Conservation (phyloP, 139 green algal genomes). For the Picochlorum sp. region DNA sequence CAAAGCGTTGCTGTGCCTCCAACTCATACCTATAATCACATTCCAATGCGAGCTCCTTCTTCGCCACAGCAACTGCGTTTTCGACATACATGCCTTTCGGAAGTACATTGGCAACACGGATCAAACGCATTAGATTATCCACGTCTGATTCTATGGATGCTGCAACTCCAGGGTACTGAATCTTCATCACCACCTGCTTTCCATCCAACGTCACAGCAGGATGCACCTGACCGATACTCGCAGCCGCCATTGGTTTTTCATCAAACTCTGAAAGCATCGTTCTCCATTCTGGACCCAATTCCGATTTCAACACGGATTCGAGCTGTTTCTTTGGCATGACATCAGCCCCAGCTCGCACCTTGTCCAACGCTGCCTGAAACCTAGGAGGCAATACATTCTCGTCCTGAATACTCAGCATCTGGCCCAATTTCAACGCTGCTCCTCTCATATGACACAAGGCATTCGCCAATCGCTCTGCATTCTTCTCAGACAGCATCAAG, state of each 20-base stretch:
- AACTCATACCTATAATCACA: constrained; percentile 83
- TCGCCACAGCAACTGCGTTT: constrained; percentile 75
- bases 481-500: constrained; percentile 60
- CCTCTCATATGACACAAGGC: constrained; percentile 88
- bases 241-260: constrained; percentile 70
- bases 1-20: constrained; percentile 47
- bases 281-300: constrained; percentile 73
- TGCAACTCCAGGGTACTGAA: constrained; percentile 90
- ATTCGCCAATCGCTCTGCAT: constrained; percentile 81
- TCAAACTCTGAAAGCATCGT: constrained; percentile 64
- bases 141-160: constrained; percentile 80
- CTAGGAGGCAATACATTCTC: constrained; percentile 78
- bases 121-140: constrained; percentile 88
- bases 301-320: constrained; percentile 49
- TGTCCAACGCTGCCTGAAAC: constrained; percentile 73
- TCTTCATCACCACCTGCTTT: constrained; percentile 71
- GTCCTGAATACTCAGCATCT: constrained; percentile 97
- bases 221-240: constrained; percentile 87
- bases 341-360: constrained; percentile 77
- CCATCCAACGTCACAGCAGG: constrained; percentile 58
- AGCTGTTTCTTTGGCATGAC: constrained; percentile 89
- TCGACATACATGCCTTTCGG: constrained; percentile 84
- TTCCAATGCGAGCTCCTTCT: constrained; percentile 82
- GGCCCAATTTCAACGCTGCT: constrained; percentile 90
- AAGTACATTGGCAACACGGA: constrained; percentile 72